A percentile compares a stretch with the other conserved stretches of the same genome.
Conservation (phyloP, 805 yeast genomes). For the Saturnispora kantuleensis region DNA sequence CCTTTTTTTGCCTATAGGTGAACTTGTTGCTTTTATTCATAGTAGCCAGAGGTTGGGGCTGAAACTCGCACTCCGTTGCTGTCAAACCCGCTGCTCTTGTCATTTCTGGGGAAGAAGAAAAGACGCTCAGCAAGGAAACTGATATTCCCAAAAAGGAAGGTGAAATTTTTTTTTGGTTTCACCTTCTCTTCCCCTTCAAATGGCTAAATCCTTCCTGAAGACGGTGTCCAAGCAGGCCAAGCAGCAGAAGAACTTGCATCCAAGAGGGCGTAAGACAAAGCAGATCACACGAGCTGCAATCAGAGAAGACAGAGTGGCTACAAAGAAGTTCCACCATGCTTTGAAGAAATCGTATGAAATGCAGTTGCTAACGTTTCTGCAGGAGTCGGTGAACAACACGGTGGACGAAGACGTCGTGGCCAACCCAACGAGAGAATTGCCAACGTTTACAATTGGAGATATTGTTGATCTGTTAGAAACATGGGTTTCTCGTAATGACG, state of each 20-base stretch:
- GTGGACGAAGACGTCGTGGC: conserved; percentile 27
- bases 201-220: conserved; percentile 56
- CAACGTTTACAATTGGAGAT: conserved; percentile 44
- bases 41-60: no score
- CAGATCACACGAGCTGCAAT: conserved; percentile 78
- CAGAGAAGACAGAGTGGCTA: conserved; percentile 62
- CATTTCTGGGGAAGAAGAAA: no score
- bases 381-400: conserved; percentile 37
- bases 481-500: conserved; percentile 61
- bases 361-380: conserved; percentile 48
- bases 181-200: conserved; percentile 20
- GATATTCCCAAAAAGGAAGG: background rate
- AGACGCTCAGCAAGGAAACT: background rate
- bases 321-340: conserved; percentile 45
- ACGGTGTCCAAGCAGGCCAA: conserved; percentile 43
- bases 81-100: no score
- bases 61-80: no score
- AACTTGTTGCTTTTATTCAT: no score
- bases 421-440: conserved; percentile 15
- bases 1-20: no score
- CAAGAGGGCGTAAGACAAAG: conserved; percentile 82
- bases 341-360: conserved; percentile 54
- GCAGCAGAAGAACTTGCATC: conserved; percentile 53
- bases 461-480: conserved; percentile 50
- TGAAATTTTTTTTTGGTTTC: background rate